A percentile compares a stretch with the other conserved stretches of the same genome.
phyloP scores from a whole-genome alignment of 192 early-diverging fungal genomes.

The Gryganskiella cystojenkinii region DNA sequence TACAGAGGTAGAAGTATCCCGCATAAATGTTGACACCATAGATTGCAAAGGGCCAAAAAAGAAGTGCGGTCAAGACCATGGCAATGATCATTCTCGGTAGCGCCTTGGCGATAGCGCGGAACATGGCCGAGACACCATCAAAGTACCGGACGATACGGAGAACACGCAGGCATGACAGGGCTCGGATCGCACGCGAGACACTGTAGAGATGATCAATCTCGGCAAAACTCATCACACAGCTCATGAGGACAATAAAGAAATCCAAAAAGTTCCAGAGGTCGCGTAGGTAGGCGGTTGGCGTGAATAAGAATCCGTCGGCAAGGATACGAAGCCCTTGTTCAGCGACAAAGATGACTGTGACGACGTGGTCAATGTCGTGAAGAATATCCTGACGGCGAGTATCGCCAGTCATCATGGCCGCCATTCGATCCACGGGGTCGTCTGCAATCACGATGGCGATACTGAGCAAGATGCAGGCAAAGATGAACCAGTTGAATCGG shows the following conservation, averaged over 20 bases:
- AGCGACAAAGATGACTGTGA: conserved; percentile 59
- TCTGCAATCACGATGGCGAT: conserved; percentile 58
- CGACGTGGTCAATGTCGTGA: conserved; percentile 55
- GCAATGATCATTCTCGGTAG: conserved; percentile 69
- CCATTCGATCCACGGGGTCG: conserved; percentile 55
- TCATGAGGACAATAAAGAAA: conserved; percentile 61
- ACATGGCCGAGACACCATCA: conserved; percentile 63
- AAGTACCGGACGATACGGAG: conserved; percentile 58
- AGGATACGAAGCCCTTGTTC: conserved; percentile 63
- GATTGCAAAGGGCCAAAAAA: conserved; percentile 69
- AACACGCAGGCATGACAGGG: conserved; percentile 64
- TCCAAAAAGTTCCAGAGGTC: conserved; percentile 68
- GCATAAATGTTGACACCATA: conserved; percentile 67
- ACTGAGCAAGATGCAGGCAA: conserved; percentile 57
- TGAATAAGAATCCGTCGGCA: conserved; percentile 67
- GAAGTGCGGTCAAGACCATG: conserved; percentile 50
- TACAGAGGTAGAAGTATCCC: conserved; percentile 64
- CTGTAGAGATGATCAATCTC: conserved; percentile 51
- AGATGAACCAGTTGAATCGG: conserved; percentile 59
- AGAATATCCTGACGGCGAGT: conserved; percentile 19
- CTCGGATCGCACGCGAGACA: conserved; percentile 59
- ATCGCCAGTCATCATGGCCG: conserved; percentile 49
- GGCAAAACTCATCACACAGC: conserved; percentile 59
- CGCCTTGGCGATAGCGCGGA: conserved; percentile 59
- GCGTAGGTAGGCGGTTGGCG: conserved; percentile 65